A percentile compares a stretch with the other conserved stretches of the same genome.
Evolutionary conservation across 192 early-diverging fungal genomes (phyloP).

Genomic region (Entrophospora sp.): DNA sequence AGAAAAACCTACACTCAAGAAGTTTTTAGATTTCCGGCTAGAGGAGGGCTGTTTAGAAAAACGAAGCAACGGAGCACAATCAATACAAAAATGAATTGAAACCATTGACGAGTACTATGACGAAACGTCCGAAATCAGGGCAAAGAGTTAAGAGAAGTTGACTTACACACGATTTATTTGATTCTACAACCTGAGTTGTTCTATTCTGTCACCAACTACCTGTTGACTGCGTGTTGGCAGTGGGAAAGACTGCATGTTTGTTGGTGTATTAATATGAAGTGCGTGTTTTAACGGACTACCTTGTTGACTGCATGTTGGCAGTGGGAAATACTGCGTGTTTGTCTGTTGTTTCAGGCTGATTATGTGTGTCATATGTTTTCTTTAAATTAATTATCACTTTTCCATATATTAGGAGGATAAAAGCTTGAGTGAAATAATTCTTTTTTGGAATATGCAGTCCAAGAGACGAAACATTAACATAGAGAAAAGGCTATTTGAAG

Average conservation of each 20-base stretch:
- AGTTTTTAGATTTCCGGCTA: constrained; percentile 15
- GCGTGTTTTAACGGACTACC: background rate
- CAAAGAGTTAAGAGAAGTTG: background rate
- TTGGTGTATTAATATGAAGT: background rate
- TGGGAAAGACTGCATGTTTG: constrained; percentile 3
- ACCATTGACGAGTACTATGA: constrained; percentile 1
- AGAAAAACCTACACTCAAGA: constrained; percentile 10
- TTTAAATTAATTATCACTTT: background rate
- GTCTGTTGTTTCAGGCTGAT: background rate
- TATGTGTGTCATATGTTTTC: background rate
- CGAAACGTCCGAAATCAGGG: background rate
- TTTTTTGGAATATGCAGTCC: background rate
- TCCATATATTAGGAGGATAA: background rate
- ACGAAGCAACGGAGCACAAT: constrained; percentile 1
- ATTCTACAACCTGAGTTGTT: background rate
- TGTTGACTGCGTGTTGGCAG: background rate
- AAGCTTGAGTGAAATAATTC: background rate
- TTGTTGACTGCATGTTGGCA: background rate
- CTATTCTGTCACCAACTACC: background rate
- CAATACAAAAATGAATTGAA: constrained; percentile 3
- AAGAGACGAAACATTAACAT: background rate
- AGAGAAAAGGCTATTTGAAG: background rate
- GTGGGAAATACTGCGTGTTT: background rate
- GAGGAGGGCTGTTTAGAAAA: background rate
- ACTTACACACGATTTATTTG: too few relatives aligned